Evolutionary conservation across 2,329 filamentous ascomycete species (phyloP).

Genomic region (Volutella citrinella): DNA sequence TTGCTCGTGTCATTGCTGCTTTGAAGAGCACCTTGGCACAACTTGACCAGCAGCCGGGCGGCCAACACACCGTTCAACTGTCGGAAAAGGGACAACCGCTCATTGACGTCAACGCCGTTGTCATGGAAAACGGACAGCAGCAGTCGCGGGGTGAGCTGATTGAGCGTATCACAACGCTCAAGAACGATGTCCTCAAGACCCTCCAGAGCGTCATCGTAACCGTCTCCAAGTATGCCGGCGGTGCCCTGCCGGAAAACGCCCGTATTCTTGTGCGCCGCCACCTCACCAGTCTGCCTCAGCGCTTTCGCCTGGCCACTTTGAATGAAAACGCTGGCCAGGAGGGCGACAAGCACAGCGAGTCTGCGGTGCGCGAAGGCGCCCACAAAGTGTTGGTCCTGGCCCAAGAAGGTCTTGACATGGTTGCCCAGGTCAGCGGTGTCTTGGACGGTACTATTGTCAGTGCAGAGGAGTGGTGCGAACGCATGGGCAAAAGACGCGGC

Average conservation of each 20-base stretch:
- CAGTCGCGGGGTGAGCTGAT: constrained; percentile 43
- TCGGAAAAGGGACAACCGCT: constrained; percentile 8
- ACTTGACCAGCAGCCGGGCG: constrained; percentile 65
- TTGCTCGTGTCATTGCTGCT: constrained; percentile 71
- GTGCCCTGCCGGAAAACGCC: constrained; percentile 86
- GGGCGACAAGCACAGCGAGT: constrained; percentile 33
- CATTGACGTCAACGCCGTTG: constrained; percentile 5
- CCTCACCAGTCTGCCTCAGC: constrained; percentile 77
- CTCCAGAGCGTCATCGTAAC: constrained; percentile 79
- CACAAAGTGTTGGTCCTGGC: constrained; percentile 82
- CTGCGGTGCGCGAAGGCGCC: constrained; percentile 51
- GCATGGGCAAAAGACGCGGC: constrained; percentile 55
- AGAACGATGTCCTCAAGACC: constrained; percentile 70
- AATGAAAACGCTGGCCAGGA: constrained; percentile 26
- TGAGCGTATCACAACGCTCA: constrained; percentile 64
- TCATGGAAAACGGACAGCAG: constrained; percentile 16
- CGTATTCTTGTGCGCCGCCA: constrained; percentile 78
- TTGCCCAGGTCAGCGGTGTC: constrained; percentile 83
- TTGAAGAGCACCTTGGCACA: constrained; percentile 75
- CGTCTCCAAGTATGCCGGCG: constrained; percentile 88
- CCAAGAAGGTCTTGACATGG: constrained; percentile 90
- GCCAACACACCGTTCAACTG: constrained; percentile 8
- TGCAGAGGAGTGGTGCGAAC: constrained; percentile 88
- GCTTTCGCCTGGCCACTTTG: constrained; percentile 72
- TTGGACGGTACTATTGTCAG: constrained; percentile 86